These are phyloP conservation scores for Clarireedia monteithiana DNA, from an alignment of 2,329 filamentous ascomycete genomes.

Conservation along the genomic window DNA sequence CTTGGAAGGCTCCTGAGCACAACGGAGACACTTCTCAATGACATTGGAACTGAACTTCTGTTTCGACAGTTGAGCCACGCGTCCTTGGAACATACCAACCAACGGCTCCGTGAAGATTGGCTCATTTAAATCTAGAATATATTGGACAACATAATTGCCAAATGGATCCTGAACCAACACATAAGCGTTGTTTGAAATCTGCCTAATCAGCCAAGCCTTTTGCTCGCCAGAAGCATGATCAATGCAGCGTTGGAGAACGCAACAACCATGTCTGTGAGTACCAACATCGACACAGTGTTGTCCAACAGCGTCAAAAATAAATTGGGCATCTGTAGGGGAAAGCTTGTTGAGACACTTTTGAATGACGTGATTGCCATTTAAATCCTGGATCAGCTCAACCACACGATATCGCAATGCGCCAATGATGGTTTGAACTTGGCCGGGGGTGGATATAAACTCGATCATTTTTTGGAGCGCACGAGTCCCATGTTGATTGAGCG, in stretches of 20 bases:
- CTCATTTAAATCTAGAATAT: slow-evolving; percentile 93
- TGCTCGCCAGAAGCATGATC: slow-evolving; percentile 90
- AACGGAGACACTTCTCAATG: slow-evolving; percentile 91
- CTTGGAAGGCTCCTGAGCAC: slow-evolving; percentile 65
- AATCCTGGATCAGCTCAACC: slow-evolving; percentile 89
- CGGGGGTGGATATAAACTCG: slow-evolving; percentile 80
- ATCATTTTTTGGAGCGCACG: slow-evolving; percentile 99
- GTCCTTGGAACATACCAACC: slow-evolving; percentile 69
- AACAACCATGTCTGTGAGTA: slow-evolving; percentile 95
- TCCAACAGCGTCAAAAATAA: slow-evolving; percentile 95
- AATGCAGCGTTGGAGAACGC: slow-evolving; percentile 95
- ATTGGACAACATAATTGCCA: slow-evolving; percentile 97
- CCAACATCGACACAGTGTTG: slow-evolving; percentile 81
- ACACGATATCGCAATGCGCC: slow-evolving; percentile 75
- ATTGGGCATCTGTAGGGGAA: slow-evolving; percentile 73
- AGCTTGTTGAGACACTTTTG: slow-evolving; percentile 98
- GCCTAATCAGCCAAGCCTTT: slow-evolving; percentile 75
- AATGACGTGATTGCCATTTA: slow-evolving; percentile 98
- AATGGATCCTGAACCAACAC: slow-evolving; percentile 92
- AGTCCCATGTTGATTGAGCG: slow-evolving; percentile 94
- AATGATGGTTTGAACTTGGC: slow-evolving; percentile 84
- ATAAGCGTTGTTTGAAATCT: slow-evolving; percentile 85
- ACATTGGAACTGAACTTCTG: slow-evolving; percentile 99
- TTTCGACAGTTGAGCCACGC: slow-evolving; percentile 67
- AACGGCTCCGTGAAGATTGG: slow-evolving; percentile 81